Percentiles rank a stretch among this genome's conserved stretches.
These are phyloP conservation scores for Arthrobotrys sinensis DNA, from an alignment of 2,329 filamentous ascomycete genomes.

Conservation along the genomic window DNA sequence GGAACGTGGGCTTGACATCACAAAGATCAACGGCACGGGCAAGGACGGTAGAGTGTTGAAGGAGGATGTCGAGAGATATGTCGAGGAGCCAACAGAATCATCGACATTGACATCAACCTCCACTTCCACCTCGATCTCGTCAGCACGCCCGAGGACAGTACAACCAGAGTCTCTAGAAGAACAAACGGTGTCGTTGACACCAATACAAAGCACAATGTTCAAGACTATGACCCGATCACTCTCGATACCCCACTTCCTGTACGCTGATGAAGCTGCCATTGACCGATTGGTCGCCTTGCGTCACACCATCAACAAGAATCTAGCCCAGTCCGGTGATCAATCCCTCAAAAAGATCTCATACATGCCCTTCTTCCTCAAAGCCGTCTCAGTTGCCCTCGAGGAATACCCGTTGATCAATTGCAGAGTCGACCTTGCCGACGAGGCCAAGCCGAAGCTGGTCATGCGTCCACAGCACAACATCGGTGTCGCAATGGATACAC, in stretches of 20 bases:
- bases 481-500: conserved; percentile 94
- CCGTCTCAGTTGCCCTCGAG: conserved; percentile 85
- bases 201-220: conserved; percentile 93
- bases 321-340: conserved; percentile 66
- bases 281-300: conserved; percentile 81
- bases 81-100: conserved; percentile 68
- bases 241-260: conserved; percentile 93
- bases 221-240: conserved; percentile 95
- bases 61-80: conserved; percentile 86
- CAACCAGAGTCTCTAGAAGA: conserved; percentile 74
- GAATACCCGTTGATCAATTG: conserved; percentile 90
- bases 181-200: conserved; percentile 77
- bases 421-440: conserved; percentile 76
- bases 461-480: conserved; percentile 92
- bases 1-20: conserved; percentile 82
- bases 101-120: conserved; percentile 2
- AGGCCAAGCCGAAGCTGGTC: conserved; percentile 79
- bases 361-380: conserved; percentile 95
- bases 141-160: conserved; percentile 60
- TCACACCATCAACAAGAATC: conserved; percentile 79
- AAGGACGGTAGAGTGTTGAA: conserved; percentile 92
- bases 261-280: conserved; percentile 90
- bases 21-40: conserved; percentile 84
- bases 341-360: conserved; percentile 80
- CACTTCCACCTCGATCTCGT: neutral